These are phyloP conservation scores for Cytospora paraplurivora DNA, from an alignment of 2,329 filamentous ascomycete genomes.

Conservation along the genomic window DNA sequence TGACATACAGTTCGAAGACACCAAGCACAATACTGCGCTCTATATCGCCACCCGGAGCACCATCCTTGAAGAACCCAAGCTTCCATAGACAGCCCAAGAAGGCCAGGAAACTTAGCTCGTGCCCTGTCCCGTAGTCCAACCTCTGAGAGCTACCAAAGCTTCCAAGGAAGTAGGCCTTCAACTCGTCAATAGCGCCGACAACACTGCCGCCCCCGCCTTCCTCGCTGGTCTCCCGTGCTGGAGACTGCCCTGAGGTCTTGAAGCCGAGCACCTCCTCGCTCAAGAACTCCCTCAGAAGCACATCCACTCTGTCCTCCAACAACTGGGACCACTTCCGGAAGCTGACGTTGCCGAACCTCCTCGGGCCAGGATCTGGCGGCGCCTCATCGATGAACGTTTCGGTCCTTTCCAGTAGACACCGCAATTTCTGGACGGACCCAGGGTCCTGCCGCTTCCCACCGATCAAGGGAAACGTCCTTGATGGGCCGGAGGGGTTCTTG, in stretches of 20 bases:
- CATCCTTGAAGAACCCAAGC: constrained; percentile 73
- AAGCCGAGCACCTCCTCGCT: constrained; percentile 41
- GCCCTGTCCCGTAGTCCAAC: constrained; percentile 93
- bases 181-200: constrained; percentile 54
- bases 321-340: constrained; percentile 82
- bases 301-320: constrained; percentile 60
- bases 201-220: constrained; percentile 12
- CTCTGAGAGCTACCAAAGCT: constrained; percentile 86
- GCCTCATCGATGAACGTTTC: constrained; percentile 71
- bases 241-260: constrained; percentile 17
- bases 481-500: constrained; percentile 43
- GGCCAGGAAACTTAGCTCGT: constrained; percentile 92
- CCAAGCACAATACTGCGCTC: constrained; percentile 82
- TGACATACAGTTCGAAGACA: constrained; percentile 76
- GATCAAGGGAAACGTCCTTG: constrained; percentile 49
- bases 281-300: constrained; percentile 60
- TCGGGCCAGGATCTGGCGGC: constrained; percentile 81
- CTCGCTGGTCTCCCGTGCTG: constrained; percentile 3
- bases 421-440: constrained; percentile 64
- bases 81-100: constrained; percentile 93
- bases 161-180: constrained; percentile 78
- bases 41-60: constrained; percentile 52
- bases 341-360: constrained; percentile 88
- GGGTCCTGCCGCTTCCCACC: constrained; percentile 47
- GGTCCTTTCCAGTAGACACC: constrained; percentile 65